phyloP scores from a whole-genome alignment of 768 basidiomycete genomes.

The Pulveroboletus sp. region DNA sequence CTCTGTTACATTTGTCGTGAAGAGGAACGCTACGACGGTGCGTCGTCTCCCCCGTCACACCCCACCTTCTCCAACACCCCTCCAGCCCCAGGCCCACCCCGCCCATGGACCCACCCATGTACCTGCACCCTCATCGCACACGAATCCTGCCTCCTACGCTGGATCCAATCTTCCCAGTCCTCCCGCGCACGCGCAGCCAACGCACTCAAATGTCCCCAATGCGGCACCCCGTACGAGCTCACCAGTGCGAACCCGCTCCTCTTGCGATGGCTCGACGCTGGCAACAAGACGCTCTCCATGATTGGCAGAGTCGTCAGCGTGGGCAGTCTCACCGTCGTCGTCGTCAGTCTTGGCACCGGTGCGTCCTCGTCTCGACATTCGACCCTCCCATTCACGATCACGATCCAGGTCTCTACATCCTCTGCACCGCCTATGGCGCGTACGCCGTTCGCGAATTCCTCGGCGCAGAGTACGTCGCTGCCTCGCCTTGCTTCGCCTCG shows the following conservation, averaged over 20 bases:
- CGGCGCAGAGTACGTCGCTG: constrained; percentile 53
- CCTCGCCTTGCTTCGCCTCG: background rate
- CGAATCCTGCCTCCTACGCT: constrained; percentile 72
- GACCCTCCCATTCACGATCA: background rate
- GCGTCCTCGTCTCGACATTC: constrained; percentile 21
- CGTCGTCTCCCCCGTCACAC: too few relatives aligned
- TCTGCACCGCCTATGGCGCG: constrained; percentile 66
- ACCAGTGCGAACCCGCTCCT: constrained; percentile 58
- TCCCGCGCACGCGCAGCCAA: constrained; percentile 50
- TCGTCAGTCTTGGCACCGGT: constrained; percentile 62
- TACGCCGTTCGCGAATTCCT: constrained; percentile 68
- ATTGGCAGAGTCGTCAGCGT: constrained; percentile 52
- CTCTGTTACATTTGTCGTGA: constrained; percentile 80
- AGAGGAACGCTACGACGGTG: constrained; percentile 55
- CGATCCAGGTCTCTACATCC: constrained; percentile 41
- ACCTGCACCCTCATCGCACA: constrained; percentile 78
- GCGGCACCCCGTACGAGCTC: constrained; percentile 60
- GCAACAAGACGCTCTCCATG: constrained; percentile 48
- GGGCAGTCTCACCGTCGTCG: constrained; percentile 45
- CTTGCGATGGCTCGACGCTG: constrained; percentile 46
- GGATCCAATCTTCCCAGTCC: constrained; percentile 71
- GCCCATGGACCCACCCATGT: constrained; percentile 76
- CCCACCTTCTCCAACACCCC: too few relatives aligned
- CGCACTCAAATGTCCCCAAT: constrained; percentile 80
- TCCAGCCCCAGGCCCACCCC: constrained; percentile 46